Base-by-base conservation (phyloP, 2,329 filamentous ascomycete genomes). In the Cladophialophora carrionii region DNA sequence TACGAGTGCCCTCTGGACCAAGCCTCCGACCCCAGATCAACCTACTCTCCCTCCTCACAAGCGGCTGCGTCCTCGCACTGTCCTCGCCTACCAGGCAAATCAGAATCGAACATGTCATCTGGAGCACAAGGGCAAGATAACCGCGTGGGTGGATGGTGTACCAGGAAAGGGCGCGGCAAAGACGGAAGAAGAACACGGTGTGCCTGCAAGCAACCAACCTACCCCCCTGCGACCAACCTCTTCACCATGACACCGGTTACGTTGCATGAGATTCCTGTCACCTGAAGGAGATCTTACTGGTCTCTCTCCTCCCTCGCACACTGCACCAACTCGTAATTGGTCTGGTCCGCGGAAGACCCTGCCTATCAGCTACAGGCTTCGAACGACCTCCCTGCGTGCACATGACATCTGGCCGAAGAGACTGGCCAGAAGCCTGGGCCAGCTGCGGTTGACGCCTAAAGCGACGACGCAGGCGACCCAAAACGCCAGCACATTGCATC, bases 121-220 rank as follows among this genome's bases (percentile, higher is more conserved):
- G 37, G 17, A 43, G 48, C 20, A 51, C 12, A 26, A 29, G 48
- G 20, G 48, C 20, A 26, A 51, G 48, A 51, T 7, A 51, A 26
- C 9, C 48, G 48, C 6, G 8, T 17, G 10, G 48, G 20, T 51
- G 48, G 20, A 24, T 20, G 48, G 48, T 2, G 48, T 20, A 20
- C 20, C 9, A 51, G 4, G 48, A 12, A 3, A 2, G 22, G 20
- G 48, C 48, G 22, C 48, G 48, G 22, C 24, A 29, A 29, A 51
- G 48, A 51, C 48, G 48, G 24, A 51, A 10, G 24, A 29, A 26
- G 48, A 10, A 51, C 48, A 26, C 8, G 7, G 8, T 12, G 48
- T 51, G 48, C 48, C 48, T 51, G 37, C 37, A 43, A 43, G 6
- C 37, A 14, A 51, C 48, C 48, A 51, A 12, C 48, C 48, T 7